Conservation (phyloP, 2,329 filamentous ascomycete genomes). For the Claviceps purpurea region DNA sequence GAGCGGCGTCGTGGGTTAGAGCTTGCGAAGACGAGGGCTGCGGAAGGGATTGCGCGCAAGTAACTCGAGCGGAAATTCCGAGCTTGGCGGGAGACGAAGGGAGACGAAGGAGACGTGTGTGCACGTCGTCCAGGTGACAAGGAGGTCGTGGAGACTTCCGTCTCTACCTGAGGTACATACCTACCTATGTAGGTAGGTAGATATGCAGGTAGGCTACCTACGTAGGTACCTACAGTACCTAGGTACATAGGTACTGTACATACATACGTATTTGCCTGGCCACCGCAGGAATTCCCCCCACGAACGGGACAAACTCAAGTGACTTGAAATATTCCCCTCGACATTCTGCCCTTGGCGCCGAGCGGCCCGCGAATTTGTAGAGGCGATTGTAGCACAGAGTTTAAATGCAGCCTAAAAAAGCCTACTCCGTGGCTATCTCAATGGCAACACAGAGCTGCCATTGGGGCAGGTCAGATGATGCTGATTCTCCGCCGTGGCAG, state of each 20-base stretch:
- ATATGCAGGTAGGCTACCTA: too few species aligned
- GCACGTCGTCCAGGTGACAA: slow-evolving; percentile 9
- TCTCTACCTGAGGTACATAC: neutral
- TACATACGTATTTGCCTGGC: neutral
- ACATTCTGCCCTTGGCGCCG: neutral
- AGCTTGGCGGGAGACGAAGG: neutral
- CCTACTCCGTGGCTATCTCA: too few species aligned
- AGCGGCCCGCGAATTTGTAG: neutral
- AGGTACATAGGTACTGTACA: neutral
- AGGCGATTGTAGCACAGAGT: neutral
- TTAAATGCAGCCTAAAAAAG: neutral
- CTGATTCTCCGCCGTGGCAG: neutral
- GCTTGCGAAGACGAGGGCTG: neutral
- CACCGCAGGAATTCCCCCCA: neutral
- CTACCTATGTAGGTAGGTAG: neutral
- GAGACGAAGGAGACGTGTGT: neutral
- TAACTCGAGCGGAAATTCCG: neutral
- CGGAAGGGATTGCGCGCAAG: neutral
- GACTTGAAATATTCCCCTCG: neutral
- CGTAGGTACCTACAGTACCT: neutral
- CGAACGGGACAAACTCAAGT: neutral
- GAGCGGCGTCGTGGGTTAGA: slow-evolving; percentile 3
- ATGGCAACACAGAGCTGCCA: neutral
- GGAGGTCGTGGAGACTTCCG: neutral
- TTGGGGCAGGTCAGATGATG: neutral